Conservation (phyloP, 2,329 filamentous ascomycete species). For the Arthrinium phaeospermum region DNA sequence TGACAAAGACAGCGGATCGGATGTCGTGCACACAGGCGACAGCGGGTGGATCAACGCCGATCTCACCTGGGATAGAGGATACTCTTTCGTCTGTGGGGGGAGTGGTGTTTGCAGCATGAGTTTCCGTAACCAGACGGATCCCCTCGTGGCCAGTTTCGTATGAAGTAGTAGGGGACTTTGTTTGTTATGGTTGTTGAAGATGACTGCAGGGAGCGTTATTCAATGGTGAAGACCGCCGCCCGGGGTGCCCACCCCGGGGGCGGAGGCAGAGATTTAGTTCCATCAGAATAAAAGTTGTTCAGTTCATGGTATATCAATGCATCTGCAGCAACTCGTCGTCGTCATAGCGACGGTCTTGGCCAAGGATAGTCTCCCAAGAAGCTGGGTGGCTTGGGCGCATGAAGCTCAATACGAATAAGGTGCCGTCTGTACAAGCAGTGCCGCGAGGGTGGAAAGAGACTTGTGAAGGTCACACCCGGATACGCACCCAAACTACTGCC, state of each 20-base stretch:
- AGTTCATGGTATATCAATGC: neutral
- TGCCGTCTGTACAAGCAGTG: neutral
- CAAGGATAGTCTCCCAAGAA: neutral
- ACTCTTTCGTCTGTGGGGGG: neutral
- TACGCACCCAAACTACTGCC: neutral
- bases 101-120: neutral
- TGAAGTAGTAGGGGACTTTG: neutral
- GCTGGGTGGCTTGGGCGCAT: neutral
- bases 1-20: neutral
- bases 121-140: neutral
- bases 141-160: neutral
- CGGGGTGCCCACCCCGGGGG: neutral
- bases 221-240: neutral
- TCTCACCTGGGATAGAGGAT: neutral
- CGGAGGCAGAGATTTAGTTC: neutral
- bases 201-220: neutral
- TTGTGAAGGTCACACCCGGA: neutral
- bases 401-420: neutral
- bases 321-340: neutral
- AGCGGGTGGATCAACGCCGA: conserved; percentile 9
- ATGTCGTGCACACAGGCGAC: neutral
- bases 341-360: neutral
- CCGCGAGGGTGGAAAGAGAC: neutral
- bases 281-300: neutral
- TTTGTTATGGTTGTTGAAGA: neutral